Evolutionary conservation across 73 alveolate genomes (phyloP).

Genomic region (Paraurostyla sp.): DNA sequence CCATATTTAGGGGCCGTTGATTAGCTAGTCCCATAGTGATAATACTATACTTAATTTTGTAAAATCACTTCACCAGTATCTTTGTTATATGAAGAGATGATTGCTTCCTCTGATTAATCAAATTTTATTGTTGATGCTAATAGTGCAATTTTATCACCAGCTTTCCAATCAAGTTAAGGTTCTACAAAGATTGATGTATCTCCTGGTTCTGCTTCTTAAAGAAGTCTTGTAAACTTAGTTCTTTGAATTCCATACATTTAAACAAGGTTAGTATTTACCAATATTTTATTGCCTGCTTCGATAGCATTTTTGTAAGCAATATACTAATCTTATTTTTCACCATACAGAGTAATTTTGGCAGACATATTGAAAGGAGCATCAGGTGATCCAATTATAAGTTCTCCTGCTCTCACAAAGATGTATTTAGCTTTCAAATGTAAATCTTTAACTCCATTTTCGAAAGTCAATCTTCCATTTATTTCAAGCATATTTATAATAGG

Average conservation of each 20-base stretch:
- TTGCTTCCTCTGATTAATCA: not conserved
- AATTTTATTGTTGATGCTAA: not conserved
- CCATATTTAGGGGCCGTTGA: slow-evolving; percentile 21
- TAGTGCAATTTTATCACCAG: slow-evolving; percentile 23
- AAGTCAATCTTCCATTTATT: slow-evolving; percentile 55
- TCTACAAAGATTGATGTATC: not conserved
- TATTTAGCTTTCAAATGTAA: slow-evolving; percentile 19
- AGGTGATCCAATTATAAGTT: slow-evolving; percentile 55
- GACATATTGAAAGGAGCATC: slow-evolving; percentile 70
- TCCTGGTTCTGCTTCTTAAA: not conserved
- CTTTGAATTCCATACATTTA: slow-evolving; percentile 24
- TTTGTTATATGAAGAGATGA: not conserved
- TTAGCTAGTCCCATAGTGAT: slow-evolving; percentile 24
- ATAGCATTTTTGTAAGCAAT: slow-evolving; percentile 20
- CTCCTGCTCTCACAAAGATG: slow-evolving; percentile 79
- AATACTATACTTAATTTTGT: not conserved
- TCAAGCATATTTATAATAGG: not conserved
- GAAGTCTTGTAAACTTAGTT: not conserved
- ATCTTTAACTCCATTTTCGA: slow-evolving; percentile 46
- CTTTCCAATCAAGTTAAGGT: slow-evolving; percentile 16
- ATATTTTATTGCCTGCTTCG: slow-evolving; percentile 46
- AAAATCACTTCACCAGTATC: slow-evolving; percentile 14
- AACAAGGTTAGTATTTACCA: slow-evolving; percentile 13
- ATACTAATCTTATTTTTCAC: slow-evolving; percentile 37
- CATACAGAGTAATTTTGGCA: slow-evolving; percentile 77